A percentile compares a stretch with the other conserved stretches of the same genome.
Conservation (phyloP, 1,139 yeast species). For the Suhomyces bribrorum region DNA sequence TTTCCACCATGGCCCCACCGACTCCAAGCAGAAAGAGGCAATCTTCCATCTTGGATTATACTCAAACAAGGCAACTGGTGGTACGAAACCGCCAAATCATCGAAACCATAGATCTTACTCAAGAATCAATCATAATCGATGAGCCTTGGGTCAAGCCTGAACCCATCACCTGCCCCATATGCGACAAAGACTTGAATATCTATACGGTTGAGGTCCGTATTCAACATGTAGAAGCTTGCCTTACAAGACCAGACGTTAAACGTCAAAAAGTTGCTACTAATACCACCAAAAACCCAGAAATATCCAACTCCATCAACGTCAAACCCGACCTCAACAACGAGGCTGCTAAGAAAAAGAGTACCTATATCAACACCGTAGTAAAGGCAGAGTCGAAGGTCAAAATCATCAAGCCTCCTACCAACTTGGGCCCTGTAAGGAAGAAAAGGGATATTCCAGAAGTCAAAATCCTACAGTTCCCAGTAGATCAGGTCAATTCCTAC, state of each 20-base stretch:
- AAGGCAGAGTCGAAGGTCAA: slow-evolving; percentile 10
- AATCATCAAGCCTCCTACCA: slow-evolving; percentile 26
- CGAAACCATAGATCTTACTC: slow-evolving; percentile 7
- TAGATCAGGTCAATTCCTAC: slow-evolving; percentile 20
- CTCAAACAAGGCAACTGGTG: neutral
- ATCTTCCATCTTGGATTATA: slow-evolving; percentile 18
- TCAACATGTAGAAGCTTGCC: slow-evolving; percentile 61
- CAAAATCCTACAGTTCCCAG: slow-evolving; percentile 51
- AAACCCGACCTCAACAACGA: neutral
- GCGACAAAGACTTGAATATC: slow-evolving; percentile 35
- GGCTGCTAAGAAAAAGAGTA: slow-evolving; percentile 11
- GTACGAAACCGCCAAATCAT: neutral
- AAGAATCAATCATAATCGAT: slow-evolving; percentile 1
- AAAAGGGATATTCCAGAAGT: slow-evolving; percentile 53
- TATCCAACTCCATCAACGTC: too few relatives aligned
- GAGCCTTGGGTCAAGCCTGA: neutral
- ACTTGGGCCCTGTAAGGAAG: slow-evolving; percentile 16
- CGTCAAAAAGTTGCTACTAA: too few relatives aligned
- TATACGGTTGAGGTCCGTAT: slow-evolving; percentile 45
- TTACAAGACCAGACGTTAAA: slow-evolving; percentile 16
- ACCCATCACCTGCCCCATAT: slow-evolving; percentile 48
- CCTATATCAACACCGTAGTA: slow-evolving; percentile 16
- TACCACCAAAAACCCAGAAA: slow-evolving; percentile 7
- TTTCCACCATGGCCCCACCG: neutral
- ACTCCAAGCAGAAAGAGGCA: slow-evolving; percentile 13